phyloP scores from a whole-genome alignment of 2,329 filamentous ascomycete genomes.

The Didymella keratinophila region DNA sequence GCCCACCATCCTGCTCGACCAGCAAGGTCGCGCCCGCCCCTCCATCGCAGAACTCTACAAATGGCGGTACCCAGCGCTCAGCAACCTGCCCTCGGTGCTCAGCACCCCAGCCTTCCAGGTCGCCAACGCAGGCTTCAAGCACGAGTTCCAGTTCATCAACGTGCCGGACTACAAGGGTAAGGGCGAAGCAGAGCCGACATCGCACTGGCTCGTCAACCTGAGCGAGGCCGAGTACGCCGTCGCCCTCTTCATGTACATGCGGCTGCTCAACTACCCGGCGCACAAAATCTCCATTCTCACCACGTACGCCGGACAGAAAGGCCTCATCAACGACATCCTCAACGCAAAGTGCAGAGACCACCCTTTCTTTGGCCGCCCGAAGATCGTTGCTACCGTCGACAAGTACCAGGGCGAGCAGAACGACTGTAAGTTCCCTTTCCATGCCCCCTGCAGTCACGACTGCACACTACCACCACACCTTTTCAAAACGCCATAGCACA shows the following conservation, averaged over 20 bases:
- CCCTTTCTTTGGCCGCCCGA: constrained; percentile 85
- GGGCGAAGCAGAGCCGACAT: constrained; percentile 87
- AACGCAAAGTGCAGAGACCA: constrained; percentile 83
- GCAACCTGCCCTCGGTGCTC: constrained; percentile 79
- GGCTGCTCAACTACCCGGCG: constrained; percentile 89
- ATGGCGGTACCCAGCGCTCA: constrained; percentile 87
- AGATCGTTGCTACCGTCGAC: constrained; percentile 92
- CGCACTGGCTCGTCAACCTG: constrained; percentile 95
- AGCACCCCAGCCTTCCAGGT: constrained; percentile 73
- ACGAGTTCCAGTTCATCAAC: constrained; percentile 96
- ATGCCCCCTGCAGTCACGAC: background rate
- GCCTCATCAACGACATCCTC: constrained; percentile 87
- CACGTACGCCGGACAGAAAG: constrained; percentile 91
- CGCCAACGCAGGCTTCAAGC: constrained; percentile 91
- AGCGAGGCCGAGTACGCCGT: constrained; percentile 98
- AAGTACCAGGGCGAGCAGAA: constrained; percentile 99
- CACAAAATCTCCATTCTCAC: constrained; percentile 85
- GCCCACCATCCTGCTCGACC: constrained; percentile 87
- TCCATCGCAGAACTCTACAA: constrained; percentile 89
- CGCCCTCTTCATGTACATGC: constrained; percentile 96
- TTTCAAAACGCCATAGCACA: background rate
- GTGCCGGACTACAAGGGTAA: constrained; percentile 90
- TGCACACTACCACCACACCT: too few relatives aligned
- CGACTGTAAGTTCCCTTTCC: constrained; percentile 76
- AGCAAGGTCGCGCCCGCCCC: constrained; percentile 89